phyloP scores from a whole-genome alignment of 352 stramenopile genomes.

The Globisporangium paroecandrum region DNA sequence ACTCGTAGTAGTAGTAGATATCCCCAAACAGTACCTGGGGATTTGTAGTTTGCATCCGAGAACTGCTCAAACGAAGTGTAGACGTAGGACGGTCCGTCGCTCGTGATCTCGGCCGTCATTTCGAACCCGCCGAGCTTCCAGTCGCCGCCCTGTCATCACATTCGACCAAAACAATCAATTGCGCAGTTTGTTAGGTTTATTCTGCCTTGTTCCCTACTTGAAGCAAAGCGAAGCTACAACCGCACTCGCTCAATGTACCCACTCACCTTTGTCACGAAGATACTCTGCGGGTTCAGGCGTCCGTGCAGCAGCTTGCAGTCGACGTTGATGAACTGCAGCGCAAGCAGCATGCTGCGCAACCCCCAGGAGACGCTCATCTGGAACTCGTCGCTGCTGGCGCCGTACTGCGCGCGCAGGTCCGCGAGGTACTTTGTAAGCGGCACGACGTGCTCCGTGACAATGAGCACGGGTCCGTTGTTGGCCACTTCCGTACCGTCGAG shows the following conservation, averaged over 20 bases:
- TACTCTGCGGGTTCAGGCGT: slow-evolving; percentile 83
- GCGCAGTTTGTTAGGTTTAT: neutral
- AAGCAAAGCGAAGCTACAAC: neutral
- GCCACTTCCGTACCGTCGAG: slow-evolving; percentile 75
- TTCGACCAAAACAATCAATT: neutral
- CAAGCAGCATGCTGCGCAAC: slow-evolving; percentile 89
- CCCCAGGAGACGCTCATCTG: slow-evolving; percentile 91
- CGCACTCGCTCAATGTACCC: neutral
- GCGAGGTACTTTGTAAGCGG: slow-evolving; percentile 89
- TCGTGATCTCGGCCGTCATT: slow-evolving; percentile 84
- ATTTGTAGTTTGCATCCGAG: slow-evolving; percentile 74
- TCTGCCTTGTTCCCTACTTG: neutral
- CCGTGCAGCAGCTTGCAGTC: slow-evolving; percentile 94
- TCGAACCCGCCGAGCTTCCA: slow-evolving; percentile 95
- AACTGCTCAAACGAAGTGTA: slow-evolving; percentile 85
- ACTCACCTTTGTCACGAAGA: slow-evolving; percentile 91
- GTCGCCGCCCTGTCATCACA: slow-evolving; percentile 73
- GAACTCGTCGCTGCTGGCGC: slow-evolving; percentile 60
- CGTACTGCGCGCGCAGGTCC: slow-evolving; percentile 57
- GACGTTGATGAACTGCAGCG: slow-evolving; percentile 92
- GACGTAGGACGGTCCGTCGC: slow-evolving; percentile 70
- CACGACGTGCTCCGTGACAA: slow-evolving; percentile 94
- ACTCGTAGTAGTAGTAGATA: neutral
- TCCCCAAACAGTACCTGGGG: slow-evolving; percentile 43
- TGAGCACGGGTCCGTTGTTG: slow-evolving; percentile 86